A percentile compares a stretch with the other conserved stretches of the same genome.
Conservation (phyloP, 2,329 filamentous ascomycete species). For the Dothideomycetes sp. region DNA sequence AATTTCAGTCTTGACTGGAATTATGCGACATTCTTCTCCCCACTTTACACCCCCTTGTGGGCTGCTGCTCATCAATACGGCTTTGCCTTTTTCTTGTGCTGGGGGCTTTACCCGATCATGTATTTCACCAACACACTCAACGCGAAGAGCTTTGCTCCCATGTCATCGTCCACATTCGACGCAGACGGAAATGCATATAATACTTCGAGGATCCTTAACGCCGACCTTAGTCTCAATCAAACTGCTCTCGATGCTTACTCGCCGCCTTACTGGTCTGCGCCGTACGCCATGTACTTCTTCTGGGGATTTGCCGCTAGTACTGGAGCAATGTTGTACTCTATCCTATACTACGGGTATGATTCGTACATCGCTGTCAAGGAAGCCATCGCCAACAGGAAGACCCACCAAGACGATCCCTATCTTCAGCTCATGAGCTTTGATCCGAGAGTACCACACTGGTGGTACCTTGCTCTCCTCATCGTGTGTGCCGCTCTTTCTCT, state of each 20-base stretch:
- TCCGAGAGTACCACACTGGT: slow-evolving; percentile 65
- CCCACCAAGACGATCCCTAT: slow-evolving; percentile 43
- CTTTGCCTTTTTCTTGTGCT: too few relatives aligned
- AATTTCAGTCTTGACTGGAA: slow-evolving; percentile 66
- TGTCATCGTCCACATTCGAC: too few relatives aligned
- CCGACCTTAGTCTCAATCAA: too few relatives aligned
- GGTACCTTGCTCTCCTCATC: slow-evolving; percentile 44
- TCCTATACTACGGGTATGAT: slow-evolving; percentile 62
- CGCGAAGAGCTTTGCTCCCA: too few relatives aligned
- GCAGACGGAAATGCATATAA: too few relatives aligned
- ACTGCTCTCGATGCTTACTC: slow-evolving; percentile 71
- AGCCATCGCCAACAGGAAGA: slow-evolving; percentile 66
- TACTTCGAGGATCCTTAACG: too few relatives aligned
- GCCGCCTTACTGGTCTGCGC: slow-evolving; percentile 74
- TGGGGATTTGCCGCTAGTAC: slow-evolving; percentile 76
- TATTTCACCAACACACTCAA: too few relatives aligned
- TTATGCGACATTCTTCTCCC: too few relatives aligned
- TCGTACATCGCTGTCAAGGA: too few relatives aligned
- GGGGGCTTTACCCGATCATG: too few relatives aligned
- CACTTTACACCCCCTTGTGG: too few relatives aligned
- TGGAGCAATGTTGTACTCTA: slow-evolving; percentile 68
- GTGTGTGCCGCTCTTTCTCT: slow-evolving; percentile 10
- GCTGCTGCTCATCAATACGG: too few relatives aligned
- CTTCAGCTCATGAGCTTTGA: slow-evolving; percentile 74
- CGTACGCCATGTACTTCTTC: slow-evolving; percentile 77